These are phyloP conservation scores for Hypoxylon sp. DNA, from an alignment of 2,329 filamentous ascomycete genomes.

Conservation along the genomic window DNA sequence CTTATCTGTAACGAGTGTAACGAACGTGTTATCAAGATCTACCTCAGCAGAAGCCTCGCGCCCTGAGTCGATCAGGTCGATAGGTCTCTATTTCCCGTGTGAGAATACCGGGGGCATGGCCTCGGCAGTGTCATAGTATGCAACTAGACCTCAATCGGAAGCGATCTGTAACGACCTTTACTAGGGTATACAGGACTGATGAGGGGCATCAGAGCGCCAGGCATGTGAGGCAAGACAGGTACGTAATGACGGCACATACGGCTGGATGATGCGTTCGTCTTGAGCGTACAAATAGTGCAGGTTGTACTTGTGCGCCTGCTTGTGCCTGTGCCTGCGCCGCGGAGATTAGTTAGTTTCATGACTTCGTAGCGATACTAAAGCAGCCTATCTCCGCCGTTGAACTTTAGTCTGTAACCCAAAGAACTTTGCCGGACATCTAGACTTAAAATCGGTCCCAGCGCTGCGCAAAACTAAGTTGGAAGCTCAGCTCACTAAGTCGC, in stretches of 20 bases:
- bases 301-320: conserved; percentile 1
- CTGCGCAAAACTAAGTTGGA: conserved; percentile 3
- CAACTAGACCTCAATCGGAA: conserved; percentile 7
- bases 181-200: conserved; percentile 18
- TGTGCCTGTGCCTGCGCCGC: conserved; percentile 2
- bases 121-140: background rate
- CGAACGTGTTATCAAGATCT: too few relatives aligned
- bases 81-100: conserved; percentile 23
- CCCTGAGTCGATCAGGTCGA: background rate
- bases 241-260: background rate
- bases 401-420: conserved; percentile 24
- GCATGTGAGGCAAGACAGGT: background rate
- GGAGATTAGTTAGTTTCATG: conserved; percentile 4
- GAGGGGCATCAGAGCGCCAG: conserved; percentile 20
- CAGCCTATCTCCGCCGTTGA: background rate
- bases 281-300: conserved; percentile 2
- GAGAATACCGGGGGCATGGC: conserved; percentile 18
- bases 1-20: background rate
- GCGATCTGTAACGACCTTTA: background rate
- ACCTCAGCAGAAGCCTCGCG: background rate
- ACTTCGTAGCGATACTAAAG: conserved; percentile 3
- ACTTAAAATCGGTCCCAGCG: conserved; percentile 8
- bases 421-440: background rate
- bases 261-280: background rate
- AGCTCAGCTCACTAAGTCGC: conserved; percentile 10